Percentiles rank a stretch among this genome's conserved stretches.
phyloP scores from a whole-genome alignment of 2,329 filamentous ascomycete genomes.

The Pseudogymnoascus sp. region DNA sequence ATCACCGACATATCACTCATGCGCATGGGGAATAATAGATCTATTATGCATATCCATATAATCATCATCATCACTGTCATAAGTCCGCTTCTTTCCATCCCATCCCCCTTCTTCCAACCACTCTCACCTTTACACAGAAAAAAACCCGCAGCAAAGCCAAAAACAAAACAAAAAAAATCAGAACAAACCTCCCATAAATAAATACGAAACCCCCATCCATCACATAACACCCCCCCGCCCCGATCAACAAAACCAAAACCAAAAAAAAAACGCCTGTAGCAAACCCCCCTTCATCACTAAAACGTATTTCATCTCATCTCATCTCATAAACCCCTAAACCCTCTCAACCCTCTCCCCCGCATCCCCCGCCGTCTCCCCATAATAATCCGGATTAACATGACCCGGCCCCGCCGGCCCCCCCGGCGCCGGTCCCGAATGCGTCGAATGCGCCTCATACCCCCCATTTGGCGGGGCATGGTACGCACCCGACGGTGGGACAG shows the following conservation, averaged over 20 bases:
- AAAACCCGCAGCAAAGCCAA: not conserved
- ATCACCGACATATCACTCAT: not conserved
- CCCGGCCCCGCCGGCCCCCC: not conserved
- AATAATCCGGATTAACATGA: not conserved
- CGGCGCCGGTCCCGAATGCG: not conserved
- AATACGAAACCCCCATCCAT: not conserved
- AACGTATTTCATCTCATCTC: not conserved
- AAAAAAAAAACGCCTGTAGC: not conserved
- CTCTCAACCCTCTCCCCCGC: not conserved
- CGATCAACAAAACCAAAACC: not conserved
- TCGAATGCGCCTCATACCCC: not conserved
- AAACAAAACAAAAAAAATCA: not conserved
- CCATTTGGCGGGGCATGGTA: not conserved
- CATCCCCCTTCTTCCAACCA: not conserved
- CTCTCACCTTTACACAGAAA: not conserved
- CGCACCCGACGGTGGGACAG: not conserved
- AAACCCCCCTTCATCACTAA: not conserved
- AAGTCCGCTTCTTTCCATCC: not conserved
- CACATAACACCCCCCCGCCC: too few species aligned
- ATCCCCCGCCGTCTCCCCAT: not conserved
- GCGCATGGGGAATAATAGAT: not conserved
- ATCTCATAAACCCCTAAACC: not conserved
- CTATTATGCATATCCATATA: conserved; percentile 6
- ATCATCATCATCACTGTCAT: not conserved
- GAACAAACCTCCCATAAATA: not conserved